Evolutionary conservation across 768 basidiomycete genomes (phyloP).

Genomic region (Leccinum pellstonianum): DNA sequence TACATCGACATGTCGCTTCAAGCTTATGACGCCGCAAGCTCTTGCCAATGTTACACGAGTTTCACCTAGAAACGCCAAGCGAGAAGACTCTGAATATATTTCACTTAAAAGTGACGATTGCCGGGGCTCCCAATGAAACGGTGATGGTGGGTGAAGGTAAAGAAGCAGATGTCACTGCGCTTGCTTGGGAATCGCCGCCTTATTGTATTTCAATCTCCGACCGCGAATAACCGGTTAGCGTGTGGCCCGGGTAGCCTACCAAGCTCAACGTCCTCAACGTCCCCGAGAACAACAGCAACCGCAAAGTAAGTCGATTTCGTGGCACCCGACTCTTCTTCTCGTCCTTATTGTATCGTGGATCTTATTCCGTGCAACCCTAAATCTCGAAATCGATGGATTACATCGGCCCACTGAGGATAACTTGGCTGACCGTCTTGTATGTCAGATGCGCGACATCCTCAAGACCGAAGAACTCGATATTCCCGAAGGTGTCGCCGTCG

Average conservation of each 20-base stretch:
- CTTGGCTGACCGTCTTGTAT: slow-evolving; percentile 23
- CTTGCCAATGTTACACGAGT: slow-evolving; percentile 33
- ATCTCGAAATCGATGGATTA: slow-evolving; percentile 38
- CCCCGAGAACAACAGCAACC: slow-evolving; percentile 26
- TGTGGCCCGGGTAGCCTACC: not conserved
- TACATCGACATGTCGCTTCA: slow-evolving; percentile 58
- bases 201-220: slow-evolving; percentile 37
- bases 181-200: slow-evolving; percentile 27
- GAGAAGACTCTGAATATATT: slow-evolving; percentile 39
- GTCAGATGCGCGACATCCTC: slow-evolving; percentile 89
- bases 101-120: slow-evolving; percentile 39
- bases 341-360: not conserved
- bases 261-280: slow-evolving; percentile 25
- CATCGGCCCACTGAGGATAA: slow-evolving; percentile 32
- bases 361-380: slow-evolving; percentile 3
- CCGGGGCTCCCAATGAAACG: too few species aligned
- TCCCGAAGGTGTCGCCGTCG: slow-evolving; percentile 80
- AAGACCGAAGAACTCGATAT: slow-evolving; percentile 91
- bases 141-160: slow-evolving; percentile 40
- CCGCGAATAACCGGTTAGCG: slow-evolving; percentile 27
- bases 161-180: slow-evolving; percentile 29
- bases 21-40: slow-evolving; percentile 36
- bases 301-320: slow-evolving; percentile 28
- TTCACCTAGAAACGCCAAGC: slow-evolving; percentile 33
- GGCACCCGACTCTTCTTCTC: not conserved